Evolutionary conservation across 495 filamentous ascomycete species (phyloP), one percentile per base, ranked within the genome.

Genomic region (Penicillium simplicissimum): DNA sequence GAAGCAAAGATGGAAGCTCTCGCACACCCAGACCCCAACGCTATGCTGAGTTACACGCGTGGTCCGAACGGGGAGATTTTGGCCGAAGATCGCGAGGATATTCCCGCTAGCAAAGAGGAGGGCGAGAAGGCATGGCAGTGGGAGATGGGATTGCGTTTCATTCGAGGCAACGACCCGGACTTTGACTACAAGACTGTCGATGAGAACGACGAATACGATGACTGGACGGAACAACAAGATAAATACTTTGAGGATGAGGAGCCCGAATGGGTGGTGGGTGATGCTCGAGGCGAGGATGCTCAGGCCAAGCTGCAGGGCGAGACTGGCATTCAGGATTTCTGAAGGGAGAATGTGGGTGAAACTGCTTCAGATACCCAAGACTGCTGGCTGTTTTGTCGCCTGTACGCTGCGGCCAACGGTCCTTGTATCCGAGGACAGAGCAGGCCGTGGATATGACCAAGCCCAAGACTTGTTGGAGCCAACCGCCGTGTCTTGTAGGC

Each of bases 281-380:
- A 73, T 45, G 66, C 67, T 13, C 71, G 73, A n/a, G 76, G 75
- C 17, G 78, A 70, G 4, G 73, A 74, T 55, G 40, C 67, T 21
- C 67, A 55, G 40, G 64, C 72, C 11, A 68, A 68, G 23, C 66
- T 89, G 17, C 75, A 73, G 28, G 89, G 90, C 4, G 86, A 94
- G 74, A 94, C 91, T 19, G 91, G 91, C 1, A 77, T 94, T 37
- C 90, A 94, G 69, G 91, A 96, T 73, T 96, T 87, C 59, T 95
- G 73, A 83, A 28, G 23, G 28, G 48, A 19, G 1, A 19, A 52
- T 10, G 6, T 36, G 25, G 35, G 21, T 25, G 4, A 23, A 0
- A 17, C 17, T 37, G 17, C 48, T 52, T 34, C 23, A 34, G 9
- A 8, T n/a, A 28, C 31, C 15, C 31, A 25, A 11, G 21, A 2